phyloP scores from a whole-genome alignment of 441 rosid genomes.

The Bocquillonia castaneifolia region DNA sequence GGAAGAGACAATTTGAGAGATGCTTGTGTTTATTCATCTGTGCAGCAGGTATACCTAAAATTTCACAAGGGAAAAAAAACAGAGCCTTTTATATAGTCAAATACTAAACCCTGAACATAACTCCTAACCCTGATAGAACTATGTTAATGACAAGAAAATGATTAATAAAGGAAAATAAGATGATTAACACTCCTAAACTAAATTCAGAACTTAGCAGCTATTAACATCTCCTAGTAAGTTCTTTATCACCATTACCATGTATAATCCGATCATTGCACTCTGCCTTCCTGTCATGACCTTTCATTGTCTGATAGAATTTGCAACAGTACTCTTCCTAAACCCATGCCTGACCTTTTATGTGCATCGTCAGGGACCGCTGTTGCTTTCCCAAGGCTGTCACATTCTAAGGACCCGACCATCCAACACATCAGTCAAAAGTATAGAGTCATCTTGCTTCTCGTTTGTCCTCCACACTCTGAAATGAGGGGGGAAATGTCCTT shows the following conservation, averaged over 20 bases:
- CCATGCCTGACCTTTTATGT: conserved; percentile 25
- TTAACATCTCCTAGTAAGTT: conserved; percentile 24
- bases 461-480: conserved; percentile 69
- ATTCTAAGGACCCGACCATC: conserved; percentile 35
- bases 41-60: background rate
- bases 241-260: conserved; percentile 33
- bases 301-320: conserved; percentile 29
- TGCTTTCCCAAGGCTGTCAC: conserved; percentile 28
- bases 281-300: conserved; percentile 38
- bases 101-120: background rate
- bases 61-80: background rate
- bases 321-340: conserved; percentile 29
- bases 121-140: background rate
- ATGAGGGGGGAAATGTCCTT: conserved; percentile 83
- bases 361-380: conserved; percentile 30
- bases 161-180: background rate
- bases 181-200: background rate
- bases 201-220: background rate
- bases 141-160: background rate
- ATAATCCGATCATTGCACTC: conserved; percentile 37
- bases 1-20: background rate
- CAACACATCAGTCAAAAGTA: conserved; percentile 71
- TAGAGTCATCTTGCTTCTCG: conserved; percentile 61
- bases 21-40: background rate
- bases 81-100: background rate